Conservation (phyloP, 352 stramenopile genomes). For the Phytophthora pini region DNA sequence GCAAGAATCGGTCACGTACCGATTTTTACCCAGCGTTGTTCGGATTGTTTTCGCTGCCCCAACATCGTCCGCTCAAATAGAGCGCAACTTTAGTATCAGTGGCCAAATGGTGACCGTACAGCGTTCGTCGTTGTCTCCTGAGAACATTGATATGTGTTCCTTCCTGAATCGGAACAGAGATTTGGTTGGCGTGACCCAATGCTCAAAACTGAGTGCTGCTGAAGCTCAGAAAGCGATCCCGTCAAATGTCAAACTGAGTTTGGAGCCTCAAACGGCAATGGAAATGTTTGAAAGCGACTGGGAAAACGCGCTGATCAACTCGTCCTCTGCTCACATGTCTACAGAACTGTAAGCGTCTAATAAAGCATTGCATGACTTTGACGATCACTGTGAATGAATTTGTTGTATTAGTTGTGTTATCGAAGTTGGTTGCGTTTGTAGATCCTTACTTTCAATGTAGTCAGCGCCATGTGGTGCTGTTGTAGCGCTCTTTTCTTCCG, state of each 20-base stretch:
- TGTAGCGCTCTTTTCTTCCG: not conserved
- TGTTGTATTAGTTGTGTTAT: not conserved
- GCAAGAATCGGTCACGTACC: not conserved
- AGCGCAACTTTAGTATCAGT: constrained; percentile 7
- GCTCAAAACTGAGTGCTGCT: not conserved
- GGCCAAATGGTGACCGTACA: constrained; percentile 11
- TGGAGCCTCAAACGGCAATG: constrained; percentile 9
- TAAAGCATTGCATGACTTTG: not conserved
- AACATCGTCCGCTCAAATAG: constrained; percentile 9
- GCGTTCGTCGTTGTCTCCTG: constrained; percentile 2
- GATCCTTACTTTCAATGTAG: not conserved
- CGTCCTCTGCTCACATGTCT: constrained; percentile 6
- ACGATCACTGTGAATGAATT: not conserved
- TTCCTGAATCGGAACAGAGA: constrained; percentile 5
- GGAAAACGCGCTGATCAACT: constrained; percentile 7
- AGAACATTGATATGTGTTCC: constrained; percentile 15
- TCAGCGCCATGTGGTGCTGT: not conserved
- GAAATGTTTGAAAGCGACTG: constrained; percentile 18
- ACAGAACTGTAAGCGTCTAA: not conserved
- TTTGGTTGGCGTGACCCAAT: constrained; percentile 10
- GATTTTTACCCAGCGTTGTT: not conserved
- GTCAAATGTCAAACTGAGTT: constrained; percentile 8
- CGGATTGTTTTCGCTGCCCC: constrained; percentile 7
- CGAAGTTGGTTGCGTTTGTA: not conserved
- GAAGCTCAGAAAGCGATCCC: not conserved